Percentiles rank a stretch among this genome's conserved stretches.
Conservation (phyloP, 768 basidiomycete species). For the Tricholoma matsutake region DNA sequence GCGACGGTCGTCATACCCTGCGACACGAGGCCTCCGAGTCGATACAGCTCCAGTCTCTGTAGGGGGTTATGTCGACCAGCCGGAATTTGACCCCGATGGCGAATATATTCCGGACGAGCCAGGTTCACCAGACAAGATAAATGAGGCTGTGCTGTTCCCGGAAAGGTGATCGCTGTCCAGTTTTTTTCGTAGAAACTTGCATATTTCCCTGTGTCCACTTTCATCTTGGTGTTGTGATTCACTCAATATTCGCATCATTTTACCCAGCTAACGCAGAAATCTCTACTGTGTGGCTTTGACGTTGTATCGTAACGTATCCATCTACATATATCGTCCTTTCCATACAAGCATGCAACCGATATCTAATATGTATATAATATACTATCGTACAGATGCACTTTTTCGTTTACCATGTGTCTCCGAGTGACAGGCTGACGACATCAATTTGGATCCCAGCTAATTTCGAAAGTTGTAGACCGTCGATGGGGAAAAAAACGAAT, state of each 20-base stretch:
- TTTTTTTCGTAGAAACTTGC: background rate
- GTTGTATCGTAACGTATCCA: background rate
- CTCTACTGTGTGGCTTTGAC: too few relatives aligned
- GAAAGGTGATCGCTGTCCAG: constrained; percentile 35
- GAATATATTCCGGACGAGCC: constrained; percentile 33
- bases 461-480: too few relatives aligned
- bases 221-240: background rate
- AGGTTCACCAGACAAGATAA: constrained; percentile 40
- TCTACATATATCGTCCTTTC: background rate
- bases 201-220: background rate
- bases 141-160: constrained; percentile 40
- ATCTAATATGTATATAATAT: background rate
- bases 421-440: too few relatives aligned
- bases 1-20: constrained; percentile 10
- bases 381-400: too few relatives aligned
- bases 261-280: background rate
- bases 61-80: constrained; percentile 5
- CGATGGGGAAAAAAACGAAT: too few relatives aligned
- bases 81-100: constrained; percentile 44
- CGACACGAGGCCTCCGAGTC: constrained; percentile 2
- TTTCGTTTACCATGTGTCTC: too few relatives aligned
- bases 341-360: background rate
- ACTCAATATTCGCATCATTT: background rate
- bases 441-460: too few relatives aligned
- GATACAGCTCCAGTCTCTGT: constrained; percentile 5